Base-by-base conservation (phyloP, 495 filamentous ascomycete genomes). In the Monascus purpureus region DNA sequence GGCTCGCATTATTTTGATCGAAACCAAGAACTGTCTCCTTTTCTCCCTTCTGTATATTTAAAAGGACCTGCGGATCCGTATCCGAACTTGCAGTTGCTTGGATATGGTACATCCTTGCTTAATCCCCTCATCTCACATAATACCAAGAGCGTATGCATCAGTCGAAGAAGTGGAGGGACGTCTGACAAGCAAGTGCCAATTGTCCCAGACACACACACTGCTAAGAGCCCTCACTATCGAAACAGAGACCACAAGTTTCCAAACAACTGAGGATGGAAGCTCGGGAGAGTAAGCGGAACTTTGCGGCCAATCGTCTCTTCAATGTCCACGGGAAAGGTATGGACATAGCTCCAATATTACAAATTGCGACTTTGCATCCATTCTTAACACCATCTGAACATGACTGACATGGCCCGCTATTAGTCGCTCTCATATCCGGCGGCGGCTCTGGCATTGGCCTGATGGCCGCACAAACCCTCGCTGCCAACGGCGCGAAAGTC, bases 401-500 rank as follows among this genome's bases (percentile, higher is more conserved):
- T 22, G 9, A 9, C 20, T 29, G 18, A 31, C 29, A 31, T 22
- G 8, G 8, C n/a, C 15, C 19, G 17, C 13, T 9, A 22, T 5
- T 9, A 38, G 36, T 68, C 8, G 61, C 63, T n/a, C 38, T 68
- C 9, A 48, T 69, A 24, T 65, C 61, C 13, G 64, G 65, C 22
- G 65, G 32, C 45, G 50, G 50, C 16, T 55, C 50, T 18, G 52
- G 52, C 4, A 55, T 53, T 13, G 52, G 50, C 18, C 38, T 55
- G 1, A 62, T 57, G 61, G 38, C 41, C 28, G 50, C 47, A 1
- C 65, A 70, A 51, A 61, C 66, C 22, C 53, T 69, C 6, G 66
- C 66, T 3, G 62, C 66, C 25, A 70, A 69, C 38, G 66, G 65
- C 3, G 64, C 53, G 14, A 49, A 53, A 32, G 54, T 61, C 32